phyloP scores from a whole-genome alignment of 768 basidiomycete species.

The Leccinum fibrillosum region DNA sequence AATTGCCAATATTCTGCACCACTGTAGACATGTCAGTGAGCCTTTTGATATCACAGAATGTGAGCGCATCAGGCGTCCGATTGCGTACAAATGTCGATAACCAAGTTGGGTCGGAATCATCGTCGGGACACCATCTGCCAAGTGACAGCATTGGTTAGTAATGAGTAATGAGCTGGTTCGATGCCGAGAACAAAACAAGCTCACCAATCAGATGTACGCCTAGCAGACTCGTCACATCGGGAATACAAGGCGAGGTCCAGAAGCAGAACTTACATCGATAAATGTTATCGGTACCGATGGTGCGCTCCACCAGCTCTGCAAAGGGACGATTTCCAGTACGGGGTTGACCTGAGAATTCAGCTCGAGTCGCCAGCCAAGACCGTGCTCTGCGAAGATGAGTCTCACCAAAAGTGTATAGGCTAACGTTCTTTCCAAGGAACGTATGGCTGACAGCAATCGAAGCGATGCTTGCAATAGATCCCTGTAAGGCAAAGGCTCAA shows the following conservation, averaged over 20 bases:
- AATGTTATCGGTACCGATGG: slow-evolving; percentile 36
- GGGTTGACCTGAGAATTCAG: slow-evolving; percentile 42
- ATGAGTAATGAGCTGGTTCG: neutral
- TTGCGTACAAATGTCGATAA: slow-evolving; percentile 43
- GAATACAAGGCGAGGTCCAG: neutral
- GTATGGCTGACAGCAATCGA: slow-evolving; percentile 31
- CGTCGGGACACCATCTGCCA: slow-evolving; percentile 49
- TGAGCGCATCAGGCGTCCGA: slow-evolving; percentile 1
- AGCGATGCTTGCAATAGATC: slow-evolving; percentile 39
- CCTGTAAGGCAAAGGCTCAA: slow-evolving; percentile 21
- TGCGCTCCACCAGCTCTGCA: slow-evolving; percentile 38
- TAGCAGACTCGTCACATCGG: slow-evolving; percentile 13
- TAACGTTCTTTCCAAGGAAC: slow-evolving; percentile 25
- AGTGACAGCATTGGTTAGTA: neutral
- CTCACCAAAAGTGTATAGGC: slow-evolving; percentile 46
- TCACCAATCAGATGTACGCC: slow-evolving; percentile 45
- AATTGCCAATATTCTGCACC: slow-evolving; percentile 49
- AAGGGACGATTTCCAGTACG: slow-evolving; percentile 43
- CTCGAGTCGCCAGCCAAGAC: neutral
- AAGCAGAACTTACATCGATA: slow-evolving; percentile 36
- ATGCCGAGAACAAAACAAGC: neutral
- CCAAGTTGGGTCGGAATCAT: slow-evolving; percentile 44
- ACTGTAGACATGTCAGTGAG: slow-evolving; percentile 14
- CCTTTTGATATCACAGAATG: slow-evolving; percentile 7
- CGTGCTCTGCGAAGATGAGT: neutral